These are phyloP conservation scores for Cutaneotrichosporon cavernicola DNA, from an alignment of 1,284 basidiomycete genomes.

Conservation along the genomic window DNA sequence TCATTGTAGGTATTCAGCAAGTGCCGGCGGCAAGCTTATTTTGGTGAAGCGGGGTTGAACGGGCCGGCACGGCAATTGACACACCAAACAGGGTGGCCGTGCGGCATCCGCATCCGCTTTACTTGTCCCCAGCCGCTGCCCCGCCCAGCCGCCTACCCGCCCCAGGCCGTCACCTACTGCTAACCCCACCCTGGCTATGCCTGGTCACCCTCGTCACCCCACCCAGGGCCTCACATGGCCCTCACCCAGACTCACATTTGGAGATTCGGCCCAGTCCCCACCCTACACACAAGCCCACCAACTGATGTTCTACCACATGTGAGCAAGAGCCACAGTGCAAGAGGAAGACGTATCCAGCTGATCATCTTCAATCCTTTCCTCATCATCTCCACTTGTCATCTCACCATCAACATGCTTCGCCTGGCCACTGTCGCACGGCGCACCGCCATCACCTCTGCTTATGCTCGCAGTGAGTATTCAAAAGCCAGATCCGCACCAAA, in stretches of 20 bases:
- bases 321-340: neutral
- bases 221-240: neutral
- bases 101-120: slow-evolving; percentile 1
- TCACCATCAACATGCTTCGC: slow-evolving; percentile 41
- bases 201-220: neutral
- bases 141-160: neutral
- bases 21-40: neutral
- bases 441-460: slow-evolving; percentile 31
- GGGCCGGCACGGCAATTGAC: neutral
- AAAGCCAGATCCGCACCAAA: neutral
- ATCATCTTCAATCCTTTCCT: slow-evolving; percentile 2
- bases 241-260: neutral
- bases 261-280: too few relatives aligned
- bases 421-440: slow-evolving; percentile 48
- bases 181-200: neutral
- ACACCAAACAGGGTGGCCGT: neutral
- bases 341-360: neutral
- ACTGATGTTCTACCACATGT: neutral
- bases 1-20: neutral
- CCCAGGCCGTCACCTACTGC: neutral
- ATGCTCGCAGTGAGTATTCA: slow-evolving; percentile 38
- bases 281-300: neutral
- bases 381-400: neutral
- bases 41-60: neutral
- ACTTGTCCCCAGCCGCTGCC: neutral